phyloP scores from a whole-genome alignment of 176 grass and related monocot species.

The Chrysopogon serrulatus region DNA sequence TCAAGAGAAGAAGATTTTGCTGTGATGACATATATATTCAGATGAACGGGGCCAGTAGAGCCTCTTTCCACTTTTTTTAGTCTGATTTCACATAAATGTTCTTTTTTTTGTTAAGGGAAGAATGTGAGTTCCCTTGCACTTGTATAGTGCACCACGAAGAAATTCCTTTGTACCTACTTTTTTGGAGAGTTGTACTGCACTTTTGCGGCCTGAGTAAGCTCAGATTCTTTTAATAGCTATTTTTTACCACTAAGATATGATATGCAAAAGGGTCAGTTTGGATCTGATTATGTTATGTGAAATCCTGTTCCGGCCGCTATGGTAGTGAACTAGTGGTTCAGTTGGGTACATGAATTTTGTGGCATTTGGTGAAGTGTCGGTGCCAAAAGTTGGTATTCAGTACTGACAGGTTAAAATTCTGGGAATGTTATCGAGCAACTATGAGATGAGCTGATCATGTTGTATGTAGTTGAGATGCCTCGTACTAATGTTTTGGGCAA shows the following conservation, averaged over 20 bases:
- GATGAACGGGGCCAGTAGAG: slow-evolving; percentile 18
- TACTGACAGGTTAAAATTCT: not conserved
- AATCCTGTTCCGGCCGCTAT: not conserved
- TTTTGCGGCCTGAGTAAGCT: slow-evolving; percentile 12
- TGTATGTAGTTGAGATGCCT: not conserved
- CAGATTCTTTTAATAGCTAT: slow-evolving; percentile 25
- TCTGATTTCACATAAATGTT: slow-evolving; percentile 16
- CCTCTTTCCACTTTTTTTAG: slow-evolving; percentile 19
- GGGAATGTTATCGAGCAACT: not conserved
- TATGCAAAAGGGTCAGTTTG: not conserved
- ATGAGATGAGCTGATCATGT: not conserved
- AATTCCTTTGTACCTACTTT: slow-evolving; percentile 13
- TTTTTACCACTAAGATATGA: slow-evolving; percentile 16
- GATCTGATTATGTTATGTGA: slow-evolving; percentile 17
- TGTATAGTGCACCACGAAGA: slow-evolving; percentile 33
- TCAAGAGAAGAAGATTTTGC: slow-evolving; percentile 30
- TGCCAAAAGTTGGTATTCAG: not conserved
- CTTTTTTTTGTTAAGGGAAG: slow-evolving; percentile 27
- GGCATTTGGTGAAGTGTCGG: not conserved
- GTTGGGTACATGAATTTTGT: not conserved
- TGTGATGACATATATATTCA: slow-evolving; percentile 13
- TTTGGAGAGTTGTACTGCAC: slow-evolving; percentile 16
- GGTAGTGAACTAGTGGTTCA: not conserved
- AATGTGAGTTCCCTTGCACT: slow-evolving; percentile 41
- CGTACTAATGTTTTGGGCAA: not conserved